Evolutionary conservation across 306 rosid species (phyloP), one percentile per base, ranked within the genome.

Genomic region (Gleditsia sinensis): DNA sequence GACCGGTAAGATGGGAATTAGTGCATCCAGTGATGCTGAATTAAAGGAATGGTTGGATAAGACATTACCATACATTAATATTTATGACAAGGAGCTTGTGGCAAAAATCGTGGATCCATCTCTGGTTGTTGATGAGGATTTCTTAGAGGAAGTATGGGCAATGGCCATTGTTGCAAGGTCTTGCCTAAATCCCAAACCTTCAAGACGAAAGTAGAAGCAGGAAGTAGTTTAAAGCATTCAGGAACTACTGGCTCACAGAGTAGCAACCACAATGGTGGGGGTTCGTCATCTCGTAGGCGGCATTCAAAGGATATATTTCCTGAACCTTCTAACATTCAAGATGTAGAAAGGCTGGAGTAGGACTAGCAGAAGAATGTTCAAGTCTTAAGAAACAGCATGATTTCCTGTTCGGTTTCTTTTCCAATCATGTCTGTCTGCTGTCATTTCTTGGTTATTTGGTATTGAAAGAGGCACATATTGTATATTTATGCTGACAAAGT

Each of bases 101-200:
- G 85, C 88, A 0, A 94, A 90, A 78, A 90, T 94, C 40, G 81
- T 92, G 5, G 99, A 94, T 76, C 97, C 99, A 0, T 87, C 96
- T 58, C 48, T 94, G 74, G 86, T 90, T 19, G 88, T 94, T 17
- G 97, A 94, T 43, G 99, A 94, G 59, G 99, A 94, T 86, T 82
- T 94, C 66, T 73, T 94, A 69, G 99, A 94, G 87, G 99, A 94
- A 86, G 97, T 92, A 11, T 94, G 99, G 99, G 97, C 97, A 53
- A 88, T 92, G 84, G 95, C 99, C 37, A 88, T 94, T 19, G 99
- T 94, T 19, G 99, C 99, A 54, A 89, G 87, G 84, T 94, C 99
- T 49, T 94, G 99, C 77, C 85, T 94, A 46, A 92, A 90, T 76
- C 97, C 97, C 0, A 94, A 90, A 72, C 93, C 96, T 72, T 83